A percentile compares a stretch with the other conserved stretches of the same genome.
phyloP scores from a whole-genome alignment of 495 filamentous ascomycete species.

The Venustampulla echinocandica region DNA sequence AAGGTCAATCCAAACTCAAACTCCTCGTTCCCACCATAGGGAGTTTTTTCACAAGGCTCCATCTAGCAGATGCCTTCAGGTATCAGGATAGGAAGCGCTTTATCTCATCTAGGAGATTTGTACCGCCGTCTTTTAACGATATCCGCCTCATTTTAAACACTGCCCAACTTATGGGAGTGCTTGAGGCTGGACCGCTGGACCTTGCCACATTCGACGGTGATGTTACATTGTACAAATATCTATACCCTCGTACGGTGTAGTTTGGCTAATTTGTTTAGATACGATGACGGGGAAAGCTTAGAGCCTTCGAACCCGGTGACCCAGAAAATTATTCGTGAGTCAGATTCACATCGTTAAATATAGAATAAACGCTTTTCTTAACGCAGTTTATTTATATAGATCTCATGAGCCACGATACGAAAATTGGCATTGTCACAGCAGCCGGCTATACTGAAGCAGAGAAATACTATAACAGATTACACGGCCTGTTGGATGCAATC shows the following conservation, averaged over 20 bases:
- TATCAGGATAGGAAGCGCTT: conserved; percentile 77
- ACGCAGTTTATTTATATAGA: conserved; percentile 21
- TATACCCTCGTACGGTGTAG: neutral
- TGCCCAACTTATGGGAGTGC: conserved; percentile 81
- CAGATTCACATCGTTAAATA: conserved; percentile 1
- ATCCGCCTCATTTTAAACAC: conserved; percentile 89
- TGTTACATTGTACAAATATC: conserved; percentile 55
- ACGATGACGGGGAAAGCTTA: conserved; percentile 83
- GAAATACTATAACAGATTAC: conserved; percentile 74
- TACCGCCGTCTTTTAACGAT: conserved; percentile 96
- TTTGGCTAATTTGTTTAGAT: conserved; percentile 28
- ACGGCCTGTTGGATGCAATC: conserved; percentile 79
- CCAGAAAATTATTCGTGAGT: conserved; percentile 60
- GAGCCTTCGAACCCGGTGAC: conserved; percentile 68
- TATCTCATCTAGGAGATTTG: conserved; percentile 88
- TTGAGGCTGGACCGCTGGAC: conserved; percentile 56
- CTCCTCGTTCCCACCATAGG: conserved; percentile 85
- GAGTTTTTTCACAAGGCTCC: conserved; percentile 81
- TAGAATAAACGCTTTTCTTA: neutral
- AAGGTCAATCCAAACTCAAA: conserved; percentile 78
- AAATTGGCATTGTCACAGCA: conserved; percentile 91
- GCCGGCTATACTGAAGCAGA: conserved; percentile 86
- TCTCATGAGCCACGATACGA: conserved; percentile 50
- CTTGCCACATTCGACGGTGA: conserved; percentile 96
- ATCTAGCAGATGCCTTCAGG: conserved; percentile 79